A percentile compares a stretch with the other conserved stretches of the same genome.
phyloP scores from a whole-genome alignment of 2,329 filamentous ascomycete species.

The Rutstroemia sp. region DNA sequence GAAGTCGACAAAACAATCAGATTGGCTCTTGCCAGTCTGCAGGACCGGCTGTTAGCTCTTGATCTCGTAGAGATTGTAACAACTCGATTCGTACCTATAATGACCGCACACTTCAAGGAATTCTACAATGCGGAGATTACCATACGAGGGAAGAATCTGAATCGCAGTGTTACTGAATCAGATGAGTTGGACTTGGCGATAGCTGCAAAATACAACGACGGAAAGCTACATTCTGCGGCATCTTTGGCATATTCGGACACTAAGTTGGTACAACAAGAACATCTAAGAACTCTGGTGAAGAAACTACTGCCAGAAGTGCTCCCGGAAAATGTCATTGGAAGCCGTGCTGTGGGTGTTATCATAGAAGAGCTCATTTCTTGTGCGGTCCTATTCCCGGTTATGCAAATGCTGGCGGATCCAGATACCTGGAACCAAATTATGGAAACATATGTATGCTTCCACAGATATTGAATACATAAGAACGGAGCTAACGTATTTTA shows the following conservation, averaged over 20 bases:
- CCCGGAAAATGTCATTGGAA: constrained; percentile 66
- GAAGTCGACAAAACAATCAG: constrained; percentile 80
- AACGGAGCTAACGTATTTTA: constrained; percentile 27
- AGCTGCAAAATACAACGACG: constrained; percentile 86
- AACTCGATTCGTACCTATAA: constrained; percentile 74
- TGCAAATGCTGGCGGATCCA: constrained; percentile 77
- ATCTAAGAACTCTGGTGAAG: constrained; percentile 69
- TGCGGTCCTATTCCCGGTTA: constrained; percentile 75
- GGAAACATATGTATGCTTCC: constrained; percentile 62
- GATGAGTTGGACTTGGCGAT: constrained; percentile 94
- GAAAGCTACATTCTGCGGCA: constrained; percentile 80
- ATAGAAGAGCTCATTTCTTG: constrained; percentile 89
- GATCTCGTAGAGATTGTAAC: constrained; percentile 82
- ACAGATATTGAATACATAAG: not conserved
- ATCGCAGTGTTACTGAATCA: constrained; percentile 85
- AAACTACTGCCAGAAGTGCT: constrained; percentile 68
- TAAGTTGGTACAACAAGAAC: constrained; percentile 79
- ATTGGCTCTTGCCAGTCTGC: constrained; percentile 60
- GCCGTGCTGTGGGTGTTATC: constrained; percentile 71
- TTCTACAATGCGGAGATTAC: constrained; percentile 85
- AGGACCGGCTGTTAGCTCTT: constrained; percentile 63
- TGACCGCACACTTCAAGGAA: constrained; percentile 83
- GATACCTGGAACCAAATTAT: constrained; percentile 98
- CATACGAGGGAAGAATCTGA: constrained; percentile 81
- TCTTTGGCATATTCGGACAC: constrained; percentile 77